A percentile compares a stretch with the other conserved stretches of the same genome.
Conservation (phyloP, 148 eudicot species). For the Arctostaphylos glauca region DNA sequence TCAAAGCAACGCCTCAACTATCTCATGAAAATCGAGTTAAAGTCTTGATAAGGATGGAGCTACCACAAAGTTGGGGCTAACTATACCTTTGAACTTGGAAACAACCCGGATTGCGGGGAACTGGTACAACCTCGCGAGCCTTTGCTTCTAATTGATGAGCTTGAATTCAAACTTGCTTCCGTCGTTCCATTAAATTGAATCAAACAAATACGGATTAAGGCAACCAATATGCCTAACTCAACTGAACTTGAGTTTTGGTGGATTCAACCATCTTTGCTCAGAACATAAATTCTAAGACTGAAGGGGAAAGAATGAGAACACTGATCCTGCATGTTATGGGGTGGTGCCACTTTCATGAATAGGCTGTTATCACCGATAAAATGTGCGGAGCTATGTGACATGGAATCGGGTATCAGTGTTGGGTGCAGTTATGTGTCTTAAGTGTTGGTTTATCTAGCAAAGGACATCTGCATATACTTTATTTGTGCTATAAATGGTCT, state of each 20-base stretch:
- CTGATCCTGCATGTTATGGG: not conserved
- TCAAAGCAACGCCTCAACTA: not conserved
- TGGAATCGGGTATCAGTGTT: not conserved
- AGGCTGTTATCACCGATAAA: not conserved
- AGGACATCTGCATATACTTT: not conserved
- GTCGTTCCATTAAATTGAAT: not conserved
- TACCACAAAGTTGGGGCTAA: not conserved
- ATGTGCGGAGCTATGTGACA: not conserved
- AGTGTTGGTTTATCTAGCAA: not conserved
- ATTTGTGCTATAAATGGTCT: not conserved
- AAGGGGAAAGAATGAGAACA: not conserved
- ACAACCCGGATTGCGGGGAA: not conserved
- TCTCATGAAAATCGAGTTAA: not conserved
- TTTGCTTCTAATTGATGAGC: not conserved
- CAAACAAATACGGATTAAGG: not conserved
- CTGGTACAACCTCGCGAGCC: not conserved
- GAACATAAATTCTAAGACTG: not conserved
- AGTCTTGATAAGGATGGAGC: not conserved
- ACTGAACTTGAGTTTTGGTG: not conserved
- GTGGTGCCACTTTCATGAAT: not conserved
- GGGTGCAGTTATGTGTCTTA: not conserved
- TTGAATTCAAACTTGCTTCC: not conserved
- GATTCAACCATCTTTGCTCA: not conserved
- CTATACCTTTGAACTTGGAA: slow-evolving; percentile 5
- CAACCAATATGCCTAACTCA: not conserved